These are phyloP conservation scores for Backusella australiensis DNA, from an alignment of 192 early-diverging fungal species.

Conservation along the genomic window DNA sequence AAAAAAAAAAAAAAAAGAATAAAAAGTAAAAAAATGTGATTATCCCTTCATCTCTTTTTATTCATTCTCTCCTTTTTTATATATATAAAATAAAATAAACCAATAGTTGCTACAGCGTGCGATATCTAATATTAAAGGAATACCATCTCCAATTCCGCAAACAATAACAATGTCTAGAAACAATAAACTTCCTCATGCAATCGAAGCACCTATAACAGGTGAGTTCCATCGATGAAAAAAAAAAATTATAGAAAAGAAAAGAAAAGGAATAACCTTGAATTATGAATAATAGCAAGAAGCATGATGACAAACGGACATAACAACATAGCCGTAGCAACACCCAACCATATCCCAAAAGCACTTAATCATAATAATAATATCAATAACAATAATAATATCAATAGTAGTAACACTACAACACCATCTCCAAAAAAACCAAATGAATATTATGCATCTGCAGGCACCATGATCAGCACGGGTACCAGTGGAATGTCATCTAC, in stretches of 20 bases:
- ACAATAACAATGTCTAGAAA: neutral
- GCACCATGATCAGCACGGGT: neutral
- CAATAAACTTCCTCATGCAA: neutral
- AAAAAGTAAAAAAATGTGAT: neutral
- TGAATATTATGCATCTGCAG: slow-evolving; percentile 15
- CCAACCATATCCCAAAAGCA: neutral
- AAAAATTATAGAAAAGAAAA: neutral
- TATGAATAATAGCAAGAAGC: neutral
- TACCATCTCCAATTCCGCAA: slow-evolving; percentile 12
- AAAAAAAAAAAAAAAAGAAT: too few relatives aligned
- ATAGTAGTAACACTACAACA: neutral
- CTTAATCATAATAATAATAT: neutral
- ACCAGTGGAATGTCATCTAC: slow-evolving; percentile 32
- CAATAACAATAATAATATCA: neutral
- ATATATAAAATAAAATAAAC: neutral
- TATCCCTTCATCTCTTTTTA: neutral
- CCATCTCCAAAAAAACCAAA: neutral
- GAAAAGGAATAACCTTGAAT: neutral
- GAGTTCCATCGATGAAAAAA: neutral
- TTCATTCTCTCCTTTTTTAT: neutral
- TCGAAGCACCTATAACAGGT: neutral
- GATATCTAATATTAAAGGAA: slow-evolving; percentile 27
- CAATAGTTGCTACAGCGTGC: slow-evolving; percentile 41
- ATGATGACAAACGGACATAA: too few relatives aligned
- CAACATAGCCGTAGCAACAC: neutral